phyloP scores from a whole-genome alignment of 768 basidiomycete species.

The Boletus fagicola region DNA sequence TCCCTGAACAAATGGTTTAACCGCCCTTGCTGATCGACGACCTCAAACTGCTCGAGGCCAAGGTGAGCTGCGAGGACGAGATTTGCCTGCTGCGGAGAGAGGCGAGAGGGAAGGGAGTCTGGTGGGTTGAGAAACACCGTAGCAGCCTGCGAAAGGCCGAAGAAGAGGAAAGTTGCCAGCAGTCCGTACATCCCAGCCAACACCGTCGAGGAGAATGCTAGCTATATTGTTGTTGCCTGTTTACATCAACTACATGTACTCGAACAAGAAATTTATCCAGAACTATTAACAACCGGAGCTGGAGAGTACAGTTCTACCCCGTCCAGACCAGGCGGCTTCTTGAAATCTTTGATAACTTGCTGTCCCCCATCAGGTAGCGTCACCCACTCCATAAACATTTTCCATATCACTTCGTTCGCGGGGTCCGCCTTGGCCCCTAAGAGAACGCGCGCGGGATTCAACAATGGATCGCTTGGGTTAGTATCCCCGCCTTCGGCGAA shows the following conservation, averaged over 20 bases:
- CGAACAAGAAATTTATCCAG: not conserved
- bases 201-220: not conserved
- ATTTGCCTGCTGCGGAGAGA: slow-evolving; percentile 55
- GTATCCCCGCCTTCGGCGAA: slow-evolving; percentile 44
- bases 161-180: slow-evolving; percentile 27
- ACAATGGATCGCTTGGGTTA: slow-evolving; percentile 37
- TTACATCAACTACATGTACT: slow-evolving; percentile 11
- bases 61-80: slow-evolving; percentile 66
- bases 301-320: slow-evolving; percentile 34
- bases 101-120: slow-evolving; percentile 35
- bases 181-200: slow-evolving; percentile 21
- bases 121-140: slow-evolving; percentile 60
- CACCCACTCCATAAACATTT: slow-evolving; percentile 47
- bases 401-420: slow-evolving; percentile 31
- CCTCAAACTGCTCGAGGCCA: slow-evolving; percentile 65
- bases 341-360: slow-evolving; percentile 40
- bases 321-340: slow-evolving; percentile 22
- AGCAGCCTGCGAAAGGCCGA: slow-evolving; percentile 47
- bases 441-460: slow-evolving; percentile 50
- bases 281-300: slow-evolving; percentile 20
- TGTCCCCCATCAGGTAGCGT: slow-evolving; percentile 41
- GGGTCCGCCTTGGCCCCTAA: slow-evolving; percentile 31
- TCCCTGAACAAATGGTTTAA: slow-evolving; percentile 30
- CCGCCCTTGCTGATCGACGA: slow-evolving; percentile 36
- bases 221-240: not conserved